A percentile compares a stretch with the other conserved stretches of the same genome.
Conservation (phyloP, 129 eudicot species). For the Logfia minima region DNA sequence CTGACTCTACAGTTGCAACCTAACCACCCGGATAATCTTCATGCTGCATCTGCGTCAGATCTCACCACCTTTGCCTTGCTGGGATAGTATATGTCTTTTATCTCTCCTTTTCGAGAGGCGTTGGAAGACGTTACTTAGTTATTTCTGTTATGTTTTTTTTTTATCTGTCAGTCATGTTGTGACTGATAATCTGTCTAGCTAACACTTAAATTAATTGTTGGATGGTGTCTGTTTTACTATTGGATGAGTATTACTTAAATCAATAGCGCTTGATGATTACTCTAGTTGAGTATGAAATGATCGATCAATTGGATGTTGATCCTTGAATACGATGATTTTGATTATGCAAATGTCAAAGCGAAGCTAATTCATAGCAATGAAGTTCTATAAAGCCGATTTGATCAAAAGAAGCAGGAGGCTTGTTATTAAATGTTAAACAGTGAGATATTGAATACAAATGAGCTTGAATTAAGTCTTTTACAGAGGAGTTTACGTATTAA, state of each 20-base stretch:
- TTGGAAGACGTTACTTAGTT: neutral
- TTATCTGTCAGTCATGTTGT: neutral
- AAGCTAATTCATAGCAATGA: too few relatives aligned
- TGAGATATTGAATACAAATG: too few relatives aligned
- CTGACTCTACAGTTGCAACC: constrained; percentile 53
- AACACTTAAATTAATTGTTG: neutral
- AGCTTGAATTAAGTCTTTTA: too few relatives aligned
- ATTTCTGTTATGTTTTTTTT: neutral
- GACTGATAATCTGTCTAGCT: neutral
- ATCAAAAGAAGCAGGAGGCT: too few relatives aligned
- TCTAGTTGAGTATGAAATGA: neutral
- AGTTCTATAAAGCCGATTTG: neutral
- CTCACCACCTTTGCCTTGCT: constrained; percentile 75
- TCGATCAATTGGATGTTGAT: neutral
- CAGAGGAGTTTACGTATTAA: too few relatives aligned
- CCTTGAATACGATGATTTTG: neutral
- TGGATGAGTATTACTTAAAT: neutral
- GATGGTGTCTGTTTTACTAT: neutral
- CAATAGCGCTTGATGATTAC: neutral
- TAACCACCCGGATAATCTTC: constrained; percentile 46
- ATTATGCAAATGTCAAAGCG: neutral
- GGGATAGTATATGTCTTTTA: constrained; percentile 30
- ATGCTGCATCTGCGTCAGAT: constrained; percentile 53
- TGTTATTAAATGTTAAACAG: neutral
- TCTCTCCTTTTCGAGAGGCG: neutral